These are phyloP conservation scores for Pluteus cervinus DNA, from an alignment of 768 basidiomycete species.

Conservation along the genomic window DNA sequence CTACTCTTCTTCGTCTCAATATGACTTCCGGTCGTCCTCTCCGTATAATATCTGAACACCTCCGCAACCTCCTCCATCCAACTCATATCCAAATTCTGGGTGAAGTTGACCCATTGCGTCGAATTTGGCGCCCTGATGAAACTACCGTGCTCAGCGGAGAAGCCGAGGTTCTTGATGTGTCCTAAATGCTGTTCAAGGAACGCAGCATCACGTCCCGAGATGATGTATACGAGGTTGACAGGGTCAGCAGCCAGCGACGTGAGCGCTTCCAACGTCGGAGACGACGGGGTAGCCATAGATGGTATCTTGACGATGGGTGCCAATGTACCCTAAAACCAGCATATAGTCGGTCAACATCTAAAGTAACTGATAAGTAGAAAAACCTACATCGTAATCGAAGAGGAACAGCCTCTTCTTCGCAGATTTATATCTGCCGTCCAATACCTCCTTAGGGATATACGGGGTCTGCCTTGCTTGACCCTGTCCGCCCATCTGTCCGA, in stretches of 20 bases:
- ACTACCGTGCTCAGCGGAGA: constrained; percentile 94
- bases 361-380: constrained; percentile 2
- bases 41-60: constrained; percentile 95
- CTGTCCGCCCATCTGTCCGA: constrained; percentile 73
- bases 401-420: constrained; percentile 85
- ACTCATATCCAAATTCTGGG: constrained; percentile 89
- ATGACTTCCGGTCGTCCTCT: constrained; percentile 93
- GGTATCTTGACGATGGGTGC: constrained; percentile 96
- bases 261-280: constrained; percentile 69
- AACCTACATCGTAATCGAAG: constrained; percentile 91
- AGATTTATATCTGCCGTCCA: constrained; percentile 54
- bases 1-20: constrained; percentile 97
- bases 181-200: constrained; percentile 93
- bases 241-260: constrained; percentile 70
- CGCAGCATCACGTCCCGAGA: constrained; percentile 89
- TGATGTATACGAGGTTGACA: constrained; percentile 91
- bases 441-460: constrained; percentile 57
- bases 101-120: constrained; percentile 78
- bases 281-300: constrained; percentile 77
- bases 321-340: constrained; percentile 69
- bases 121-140: constrained; percentile 76
- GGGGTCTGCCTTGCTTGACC: constrained; percentile 83
- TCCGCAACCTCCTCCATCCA: constrained; percentile 97
- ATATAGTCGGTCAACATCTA: constrained; percentile 3
- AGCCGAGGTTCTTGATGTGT: constrained; percentile 73